These are phyloP conservation scores for Sarcocystis neurona DNA, from an alignment of 169 alveolate species.

Conservation along the genomic window DNA sequence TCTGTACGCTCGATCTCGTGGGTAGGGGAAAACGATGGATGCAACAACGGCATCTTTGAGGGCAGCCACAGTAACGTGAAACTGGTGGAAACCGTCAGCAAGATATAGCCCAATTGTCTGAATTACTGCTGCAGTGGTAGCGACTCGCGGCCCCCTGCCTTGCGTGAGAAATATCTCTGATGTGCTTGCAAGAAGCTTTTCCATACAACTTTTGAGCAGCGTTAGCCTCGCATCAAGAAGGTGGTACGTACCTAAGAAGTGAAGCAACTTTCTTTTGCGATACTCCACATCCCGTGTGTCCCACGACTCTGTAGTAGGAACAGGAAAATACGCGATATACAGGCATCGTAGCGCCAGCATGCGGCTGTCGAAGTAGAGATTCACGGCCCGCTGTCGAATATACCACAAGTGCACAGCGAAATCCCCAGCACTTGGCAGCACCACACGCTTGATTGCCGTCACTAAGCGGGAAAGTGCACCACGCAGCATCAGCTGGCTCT, in stretches of 20 bases:
- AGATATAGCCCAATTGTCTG: constrained; percentile 11
- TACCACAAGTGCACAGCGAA: constrained; percentile 1
- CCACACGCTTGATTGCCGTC: constrained; percentile 5
- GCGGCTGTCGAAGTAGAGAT: constrained; percentile 35
- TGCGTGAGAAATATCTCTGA: neutral
- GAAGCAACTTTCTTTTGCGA: constrained; percentile 18
- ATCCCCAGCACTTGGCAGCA: constrained; percentile 1
- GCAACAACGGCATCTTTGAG: constrained; percentile 28
- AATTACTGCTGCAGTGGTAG: neutral
- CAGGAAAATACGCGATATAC: constrained; percentile 30
- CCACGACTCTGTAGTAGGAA: constrained; percentile 4
- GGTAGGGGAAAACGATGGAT: constrained; percentile 1
- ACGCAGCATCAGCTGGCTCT: constrained; percentile 26
- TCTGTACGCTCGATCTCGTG: constrained; percentile 15
- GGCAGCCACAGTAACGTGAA: neutral
- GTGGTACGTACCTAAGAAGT: constrained; percentile 14
- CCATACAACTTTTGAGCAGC: neutral
- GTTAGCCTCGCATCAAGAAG: constrained; percentile 27
- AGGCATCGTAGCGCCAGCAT: neutral
- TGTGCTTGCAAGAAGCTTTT: neutral
- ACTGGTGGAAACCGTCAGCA: neutral
- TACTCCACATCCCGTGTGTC: neutral
- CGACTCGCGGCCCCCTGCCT: neutral
- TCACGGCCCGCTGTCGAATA: constrained; percentile 24
- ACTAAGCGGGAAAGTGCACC: constrained; percentile 6